phyloP scores from a whole-genome alignment of 2,329 filamentous ascomycete species.

The Pestalotiopsis sp. region DNA sequence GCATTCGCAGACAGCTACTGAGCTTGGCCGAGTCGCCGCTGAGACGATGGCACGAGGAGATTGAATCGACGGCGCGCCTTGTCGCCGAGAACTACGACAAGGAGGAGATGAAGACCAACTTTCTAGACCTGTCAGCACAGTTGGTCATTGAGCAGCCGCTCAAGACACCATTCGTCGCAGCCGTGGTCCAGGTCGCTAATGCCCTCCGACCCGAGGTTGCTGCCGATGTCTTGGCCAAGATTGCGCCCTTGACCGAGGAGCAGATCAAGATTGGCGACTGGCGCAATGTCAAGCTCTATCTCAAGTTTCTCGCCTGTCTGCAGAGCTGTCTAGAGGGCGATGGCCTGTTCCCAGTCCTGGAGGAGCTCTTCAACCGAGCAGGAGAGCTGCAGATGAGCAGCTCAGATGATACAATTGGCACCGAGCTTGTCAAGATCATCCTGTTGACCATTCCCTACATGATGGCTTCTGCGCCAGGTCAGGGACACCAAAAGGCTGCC shows the following conservation, averaged over 20 bases:
- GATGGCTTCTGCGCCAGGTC: slow-evolving; percentile 70
- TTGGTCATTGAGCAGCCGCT: slow-evolving; percentile 89
- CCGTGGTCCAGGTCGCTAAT: slow-evolving; percentile 80
- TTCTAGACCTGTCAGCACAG: slow-evolving; percentile 74
- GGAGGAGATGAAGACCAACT: slow-evolving; percentile 72
- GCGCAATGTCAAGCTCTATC: slow-evolving; percentile 86
- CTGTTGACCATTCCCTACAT: slow-evolving; percentile 91
- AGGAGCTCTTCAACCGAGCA: slow-evolving; percentile 90
- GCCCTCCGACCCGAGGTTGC: slow-evolving; percentile 75
- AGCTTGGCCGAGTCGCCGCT: slow-evolving; percentile 81
- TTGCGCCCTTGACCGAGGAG: slow-evolving; percentile 64
- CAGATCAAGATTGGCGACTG: slow-evolving; percentile 76
- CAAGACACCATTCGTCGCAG: slow-evolving; percentile 94
- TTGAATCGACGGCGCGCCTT: slow-evolving; percentile 72
- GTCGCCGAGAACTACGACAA: slow-evolving; percentile 87
- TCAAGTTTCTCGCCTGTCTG: slow-evolving; percentile 88
- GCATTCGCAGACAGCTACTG: slow-evolving; percentile 77
- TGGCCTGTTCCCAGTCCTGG: slow-evolving; percentile 81
- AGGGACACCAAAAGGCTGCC: slow-evolving; percentile 70
- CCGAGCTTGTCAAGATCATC: slow-evolving; percentile 96
- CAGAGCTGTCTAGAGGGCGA: slow-evolving; percentile 81
- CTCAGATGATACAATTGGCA: slow-evolving; percentile 80
- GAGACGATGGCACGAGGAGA: slow-evolving; percentile 78
- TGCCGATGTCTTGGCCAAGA: slow-evolving; percentile 67
- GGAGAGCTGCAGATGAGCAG: slow-evolving; percentile 91